A percentile compares a stretch with the other conserved stretches of the same genome.
Conservation (phyloP, 1,139 yeast species). For the Sugiyamaella castrensis region DNA sequence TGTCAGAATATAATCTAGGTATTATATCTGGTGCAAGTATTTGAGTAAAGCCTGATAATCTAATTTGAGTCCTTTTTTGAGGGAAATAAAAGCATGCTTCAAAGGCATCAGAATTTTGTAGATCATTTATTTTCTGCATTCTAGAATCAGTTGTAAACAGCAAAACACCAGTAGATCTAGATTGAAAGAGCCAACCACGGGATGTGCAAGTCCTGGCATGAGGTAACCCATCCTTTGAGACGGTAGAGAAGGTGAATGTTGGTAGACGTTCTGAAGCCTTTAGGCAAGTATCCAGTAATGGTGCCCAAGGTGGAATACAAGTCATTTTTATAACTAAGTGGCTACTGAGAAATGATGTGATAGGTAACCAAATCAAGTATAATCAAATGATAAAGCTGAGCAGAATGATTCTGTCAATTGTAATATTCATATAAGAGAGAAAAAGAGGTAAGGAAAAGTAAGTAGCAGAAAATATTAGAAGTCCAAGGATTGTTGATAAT, state of each 20-base stretch:
- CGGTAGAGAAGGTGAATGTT: slow-evolving; percentile 67
- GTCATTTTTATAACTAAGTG: slow-evolving; percentile 20
- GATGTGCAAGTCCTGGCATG: slow-evolving; percentile 66
- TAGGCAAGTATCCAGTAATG: slow-evolving; percentile 27
- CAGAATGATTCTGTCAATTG: too few species aligned
- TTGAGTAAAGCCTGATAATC: slow-evolving; percentile 63
- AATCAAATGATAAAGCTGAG: too few species aligned
- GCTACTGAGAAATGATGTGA: background rate
- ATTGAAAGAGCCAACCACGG: slow-evolving; percentile 73
- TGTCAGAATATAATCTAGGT: slow-evolving; percentile 13
- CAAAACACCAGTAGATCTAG: slow-evolving; percentile 62
- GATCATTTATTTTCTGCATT: slow-evolving; percentile 59
- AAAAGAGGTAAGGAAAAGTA: too few species aligned
- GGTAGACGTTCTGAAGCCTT: slow-evolving; percentile 20
- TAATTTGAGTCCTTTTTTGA: slow-evolving; percentile 59
- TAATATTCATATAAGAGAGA: too few species aligned
- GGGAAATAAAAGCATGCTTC: slow-evolving; percentile 78
- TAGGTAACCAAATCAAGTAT: too few species aligned
- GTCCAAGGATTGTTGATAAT: too few species aligned
- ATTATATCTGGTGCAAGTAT: slow-evolving; percentile 12
- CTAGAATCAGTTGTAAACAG: slow-evolving; percentile 73
- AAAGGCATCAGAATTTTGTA: slow-evolving; percentile 46
- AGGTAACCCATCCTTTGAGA: slow-evolving; percentile 56
- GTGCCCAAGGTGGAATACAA: slow-evolving; percentile 33
- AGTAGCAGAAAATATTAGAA: too few species aligned